Conservation (phyloP, 371 early-diverging fungal species). For the Mortierella sp. region DNA sequence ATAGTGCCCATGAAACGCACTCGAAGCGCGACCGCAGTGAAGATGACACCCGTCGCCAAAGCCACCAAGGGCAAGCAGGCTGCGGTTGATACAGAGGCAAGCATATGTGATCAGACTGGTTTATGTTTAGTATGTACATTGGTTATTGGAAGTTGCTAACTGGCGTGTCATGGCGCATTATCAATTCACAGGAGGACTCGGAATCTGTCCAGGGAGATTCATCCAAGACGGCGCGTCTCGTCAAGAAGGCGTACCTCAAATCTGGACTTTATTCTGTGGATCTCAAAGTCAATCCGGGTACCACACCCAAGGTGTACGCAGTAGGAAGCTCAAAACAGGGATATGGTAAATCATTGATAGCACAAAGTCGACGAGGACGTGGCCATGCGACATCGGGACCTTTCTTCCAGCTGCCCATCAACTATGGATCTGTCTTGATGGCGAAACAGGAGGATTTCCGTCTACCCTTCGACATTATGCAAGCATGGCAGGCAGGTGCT, state of each 20-base stretch:
- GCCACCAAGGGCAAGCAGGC: slow-evolving; percentile 10
- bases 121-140: too few species aligned
- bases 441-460: slow-evolving; percentile 56
- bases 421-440: slow-evolving; percentile 60
- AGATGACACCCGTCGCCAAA: not conserved
- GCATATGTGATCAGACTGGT: not conserved
- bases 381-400: slow-evolving; percentile 8
- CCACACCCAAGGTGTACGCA: slow-evolving; percentile 10
- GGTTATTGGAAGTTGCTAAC: too few species aligned
- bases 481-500: slow-evolving; percentile 57
- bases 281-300: slow-evolving; percentile 25
- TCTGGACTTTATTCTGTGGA: slow-evolving; percentile 50
- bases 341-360: slow-evolving; percentile 1
- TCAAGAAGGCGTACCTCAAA: slow-evolving; percentile 39
- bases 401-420: slow-evolving; percentile 62
- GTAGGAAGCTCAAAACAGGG: slow-evolving; percentile 7
- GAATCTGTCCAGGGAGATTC: slow-evolving; percentile 2
- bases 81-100: slow-evolving; percentile 4
- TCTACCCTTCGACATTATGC: slow-evolving; percentile 61
- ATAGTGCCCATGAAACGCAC: slow-evolving; percentile 14
- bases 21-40: not conserved
- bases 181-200: slow-evolving; percentile 15
- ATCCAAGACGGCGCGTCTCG: slow-evolving; percentile 14
- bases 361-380: slow-evolving; percentile 2
- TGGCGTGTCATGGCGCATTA: not conserved